Conservation (phyloP, 192 early-diverging fungal species). For the Cetraspora pellucida region DNA sequence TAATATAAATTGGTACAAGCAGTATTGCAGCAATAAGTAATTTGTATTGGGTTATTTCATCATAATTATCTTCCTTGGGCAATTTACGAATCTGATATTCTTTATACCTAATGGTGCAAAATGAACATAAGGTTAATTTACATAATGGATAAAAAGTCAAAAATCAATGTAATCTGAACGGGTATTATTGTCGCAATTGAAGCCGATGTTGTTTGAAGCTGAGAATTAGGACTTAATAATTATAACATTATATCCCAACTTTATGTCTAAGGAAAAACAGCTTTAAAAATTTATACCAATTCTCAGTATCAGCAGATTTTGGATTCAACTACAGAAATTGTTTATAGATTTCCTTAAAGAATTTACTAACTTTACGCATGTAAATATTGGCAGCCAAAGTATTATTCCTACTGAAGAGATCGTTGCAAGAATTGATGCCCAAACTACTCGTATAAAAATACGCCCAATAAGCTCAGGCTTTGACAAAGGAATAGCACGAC, state of each 20-base stretch:
- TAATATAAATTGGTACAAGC: constrained; percentile 41
- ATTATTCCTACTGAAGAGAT: constrained; percentile 41
- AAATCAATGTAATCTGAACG: too few species aligned
- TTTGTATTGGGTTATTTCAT: constrained; percentile 51
- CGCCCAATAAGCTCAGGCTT: constrained; percentile 30
- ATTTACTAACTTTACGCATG: constrained; percentile 39
- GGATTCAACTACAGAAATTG: background rate
- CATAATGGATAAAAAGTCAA: background rate
- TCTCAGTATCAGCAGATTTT: too few species aligned
- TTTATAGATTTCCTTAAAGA: background rate
- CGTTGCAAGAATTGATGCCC: constrained; percentile 36
- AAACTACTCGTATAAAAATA: constrained; percentile 36
- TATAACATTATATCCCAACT: too few species aligned
- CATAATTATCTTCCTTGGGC: constrained; percentile 43
- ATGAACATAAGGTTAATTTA: background rate
- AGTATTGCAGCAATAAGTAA: constrained; percentile 45
- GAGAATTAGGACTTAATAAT: too few species aligned
- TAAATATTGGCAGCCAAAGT: constrained; percentile 44
- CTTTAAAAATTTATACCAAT: too few species aligned
- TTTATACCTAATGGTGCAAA: constrained; percentile 34
- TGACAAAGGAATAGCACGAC: constrained; percentile 35
- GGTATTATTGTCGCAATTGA: too few species aligned
- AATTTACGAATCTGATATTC: constrained; percentile 44
- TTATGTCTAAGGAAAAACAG: too few species aligned
- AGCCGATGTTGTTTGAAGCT: too few species aligned